Conservation (phyloP, 2,329 filamentous ascomycete species). For the Penicillium vulpinum region DNA sequence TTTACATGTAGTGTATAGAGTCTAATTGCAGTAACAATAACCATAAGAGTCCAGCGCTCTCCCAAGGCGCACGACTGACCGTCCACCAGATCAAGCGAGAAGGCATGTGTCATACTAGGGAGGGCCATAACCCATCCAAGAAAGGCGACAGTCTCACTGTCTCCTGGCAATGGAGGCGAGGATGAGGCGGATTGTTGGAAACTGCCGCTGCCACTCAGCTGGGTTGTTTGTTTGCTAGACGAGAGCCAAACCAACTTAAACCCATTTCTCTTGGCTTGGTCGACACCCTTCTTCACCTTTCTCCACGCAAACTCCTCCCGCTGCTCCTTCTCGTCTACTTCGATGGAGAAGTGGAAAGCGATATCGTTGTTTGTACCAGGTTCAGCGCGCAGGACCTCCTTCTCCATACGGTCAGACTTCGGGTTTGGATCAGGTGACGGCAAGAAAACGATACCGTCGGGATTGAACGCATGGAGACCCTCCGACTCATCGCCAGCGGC, state of each 20-base stretch:
- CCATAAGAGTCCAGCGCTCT: conserved; percentile 1
- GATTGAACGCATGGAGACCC: neutral
- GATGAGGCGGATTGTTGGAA: neutral
- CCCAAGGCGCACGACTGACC: neutral
- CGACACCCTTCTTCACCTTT: neutral
- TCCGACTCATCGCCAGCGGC: neutral
- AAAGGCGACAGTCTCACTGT: conserved; percentile 1
- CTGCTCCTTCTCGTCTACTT: neutral
- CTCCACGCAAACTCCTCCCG: neutral
- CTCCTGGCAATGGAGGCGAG: neutral
- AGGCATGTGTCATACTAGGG: neutral
- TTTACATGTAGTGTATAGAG: conserved; percentile 1
- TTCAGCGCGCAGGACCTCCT: neutral
- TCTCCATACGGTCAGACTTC: neutral
- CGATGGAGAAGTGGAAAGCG: neutral
- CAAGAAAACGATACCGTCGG: neutral
- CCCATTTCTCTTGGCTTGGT: neutral
- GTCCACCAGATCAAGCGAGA: neutral
- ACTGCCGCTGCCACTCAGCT: neutral
- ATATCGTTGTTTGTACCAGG: neutral
- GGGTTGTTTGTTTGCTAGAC: neutral
- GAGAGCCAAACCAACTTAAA: neutral
- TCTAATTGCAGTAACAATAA: neutral
- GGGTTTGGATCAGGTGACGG: neutral
- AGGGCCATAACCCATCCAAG: neutral